phyloP scores from a whole-genome alignment of 306 rosid genomes.

The Trifolium pratense region DNA sequence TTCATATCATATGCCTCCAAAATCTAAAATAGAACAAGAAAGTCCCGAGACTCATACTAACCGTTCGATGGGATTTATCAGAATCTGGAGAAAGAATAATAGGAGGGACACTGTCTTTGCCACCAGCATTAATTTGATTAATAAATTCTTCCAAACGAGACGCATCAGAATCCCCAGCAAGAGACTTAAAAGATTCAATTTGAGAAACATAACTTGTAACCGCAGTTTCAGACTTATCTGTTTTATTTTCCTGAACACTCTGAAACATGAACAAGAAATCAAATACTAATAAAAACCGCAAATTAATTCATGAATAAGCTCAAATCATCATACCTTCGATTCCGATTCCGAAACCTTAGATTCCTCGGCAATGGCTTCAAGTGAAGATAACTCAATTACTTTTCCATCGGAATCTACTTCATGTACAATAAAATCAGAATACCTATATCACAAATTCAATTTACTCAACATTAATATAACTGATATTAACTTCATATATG shows the following conservation, averaged over 20 bases:
- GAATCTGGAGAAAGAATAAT: slow-evolving; percentile 75
- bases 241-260: slow-evolving; percentile 50
- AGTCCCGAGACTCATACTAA: slow-evolving; percentile 47
- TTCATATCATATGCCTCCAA: slow-evolving; percentile 6
- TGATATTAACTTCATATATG: no score
- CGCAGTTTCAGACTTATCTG: slow-evolving; percentile 27
- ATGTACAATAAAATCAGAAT: slow-evolving; percentile 89
- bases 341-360: slow-evolving; percentile 45
- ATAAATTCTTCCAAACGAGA: slow-evolving; percentile 62
- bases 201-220: slow-evolving; percentile 64
- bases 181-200: slow-evolving; percentile 72
- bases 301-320: background rate
- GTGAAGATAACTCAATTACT: slow-evolving; percentile 69
- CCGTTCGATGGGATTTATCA: slow-evolving; percentile 87
- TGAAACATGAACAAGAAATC: slow-evolving; percentile 42
- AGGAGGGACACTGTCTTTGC: slow-evolving; percentile 57
- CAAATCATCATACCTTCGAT: slow-evolving; percentile 9
- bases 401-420: slow-evolving; percentile 85
- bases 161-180: slow-evolving; percentile 71
- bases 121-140: slow-evolving; percentile 62
- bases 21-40: slow-evolving; percentile 18
- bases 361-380: slow-evolving; percentile 60
- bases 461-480: slow-evolving; percentile 15
- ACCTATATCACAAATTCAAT: slow-evolving; percentile 58
- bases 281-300: background rate